phyloP scores from a whole-genome alignment of 345 rosid species.

The Moricandia moricandioides region DNA sequence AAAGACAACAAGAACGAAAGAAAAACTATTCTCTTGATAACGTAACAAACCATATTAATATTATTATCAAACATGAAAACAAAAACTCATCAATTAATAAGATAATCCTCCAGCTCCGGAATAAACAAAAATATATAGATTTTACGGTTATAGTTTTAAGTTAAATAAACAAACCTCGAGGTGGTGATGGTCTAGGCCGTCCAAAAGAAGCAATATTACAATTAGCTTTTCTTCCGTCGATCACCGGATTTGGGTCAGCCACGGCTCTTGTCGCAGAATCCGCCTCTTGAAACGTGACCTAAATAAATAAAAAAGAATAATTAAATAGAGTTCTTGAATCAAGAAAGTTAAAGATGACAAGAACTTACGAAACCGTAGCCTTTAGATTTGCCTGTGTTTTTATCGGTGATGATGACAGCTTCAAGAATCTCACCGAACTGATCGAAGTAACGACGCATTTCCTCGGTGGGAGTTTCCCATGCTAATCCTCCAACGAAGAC shows the following conservation, averaged over 20 bases:
- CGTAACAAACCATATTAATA: slow-evolving; percentile 6
- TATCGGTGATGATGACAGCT: slow-evolving; percentile 86
- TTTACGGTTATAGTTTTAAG: not conserved
- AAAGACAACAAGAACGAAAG: not conserved
- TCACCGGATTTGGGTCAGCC: slow-evolving; percentile 74
- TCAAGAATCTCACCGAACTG: slow-evolving; percentile 95
- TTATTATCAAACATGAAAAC: not conserved
- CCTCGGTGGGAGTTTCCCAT: slow-evolving; percentile 93
- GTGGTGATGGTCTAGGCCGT: slow-evolving; percentile 81
- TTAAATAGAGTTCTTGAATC: not conserved
- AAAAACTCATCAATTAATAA: not conserved
- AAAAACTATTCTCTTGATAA: not conserved
- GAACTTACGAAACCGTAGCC: slow-evolving; percentile 89
- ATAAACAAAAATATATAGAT: not conserved
- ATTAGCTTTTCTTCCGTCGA: slow-evolving; percentile 88
- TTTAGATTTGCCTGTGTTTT: slow-evolving; percentile 86
- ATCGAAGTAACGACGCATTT: slow-evolving; percentile 78
- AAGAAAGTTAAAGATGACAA: not conserved
- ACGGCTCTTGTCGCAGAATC: slow-evolving; percentile 86
- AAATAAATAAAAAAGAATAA: not conserved
- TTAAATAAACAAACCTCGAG: slow-evolving; percentile 55
- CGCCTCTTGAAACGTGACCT: slow-evolving; percentile 92
- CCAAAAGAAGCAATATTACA: slow-evolving; percentile 92
- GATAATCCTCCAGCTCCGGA: not conserved
- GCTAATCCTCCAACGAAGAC: slow-evolving; percentile 93